Percentiles rank a stretch among this genome's conserved stretches.
These are phyloP conservation scores for Blastobotrys capitulatus DNA, from an alignment of 1,139 yeast species.

Conservation along the genomic window DNA sequence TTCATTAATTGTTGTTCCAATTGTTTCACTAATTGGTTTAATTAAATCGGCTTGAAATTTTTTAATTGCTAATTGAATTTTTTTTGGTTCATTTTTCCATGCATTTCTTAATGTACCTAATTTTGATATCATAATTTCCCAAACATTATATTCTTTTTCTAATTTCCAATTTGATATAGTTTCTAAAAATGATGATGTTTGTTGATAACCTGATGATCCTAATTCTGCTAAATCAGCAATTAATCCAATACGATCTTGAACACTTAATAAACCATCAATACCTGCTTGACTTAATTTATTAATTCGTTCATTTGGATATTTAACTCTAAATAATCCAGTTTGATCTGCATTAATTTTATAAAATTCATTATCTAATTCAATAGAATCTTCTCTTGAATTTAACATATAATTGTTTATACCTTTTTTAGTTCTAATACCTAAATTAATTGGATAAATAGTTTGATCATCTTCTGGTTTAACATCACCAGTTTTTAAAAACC, in stretches of 20 bases:
- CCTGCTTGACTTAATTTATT: constrained; percentile 68
- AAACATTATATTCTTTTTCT: constrained; percentile 48
- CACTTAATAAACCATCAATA: constrained; percentile 56
- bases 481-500: constrained; percentile 55
- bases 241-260: constrained; percentile 80
- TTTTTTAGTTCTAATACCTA: constrained; percentile 62
- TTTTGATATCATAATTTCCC: constrained; percentile 62
- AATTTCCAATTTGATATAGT: constrained; percentile 63
- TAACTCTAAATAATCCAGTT: constrained; percentile 77
- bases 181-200: constrained; percentile 58
- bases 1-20: constrained; percentile 63
- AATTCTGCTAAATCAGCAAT: constrained; percentile 78
- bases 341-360: constrained; percentile 79
- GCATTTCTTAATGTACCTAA: constrained; percentile 55
- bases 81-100: constrained; percentile 63
- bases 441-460: constrained; percentile 72
- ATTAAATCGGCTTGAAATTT: constrained; percentile 57
- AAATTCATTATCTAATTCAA: constrained; percentile 41
- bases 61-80: constrained; percentile 51
- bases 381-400: constrained; percentile 46
- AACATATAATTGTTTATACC: constrained; percentile 63
- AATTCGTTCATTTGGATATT: constrained; percentile 72
- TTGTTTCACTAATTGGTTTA: constrained; percentile 47
- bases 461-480: constrained; percentile 42
- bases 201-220: constrained; percentile 65